Base-by-base conservation (phyloP, 352 stramenopile species). In the Phytophthora constricta region DNA sequence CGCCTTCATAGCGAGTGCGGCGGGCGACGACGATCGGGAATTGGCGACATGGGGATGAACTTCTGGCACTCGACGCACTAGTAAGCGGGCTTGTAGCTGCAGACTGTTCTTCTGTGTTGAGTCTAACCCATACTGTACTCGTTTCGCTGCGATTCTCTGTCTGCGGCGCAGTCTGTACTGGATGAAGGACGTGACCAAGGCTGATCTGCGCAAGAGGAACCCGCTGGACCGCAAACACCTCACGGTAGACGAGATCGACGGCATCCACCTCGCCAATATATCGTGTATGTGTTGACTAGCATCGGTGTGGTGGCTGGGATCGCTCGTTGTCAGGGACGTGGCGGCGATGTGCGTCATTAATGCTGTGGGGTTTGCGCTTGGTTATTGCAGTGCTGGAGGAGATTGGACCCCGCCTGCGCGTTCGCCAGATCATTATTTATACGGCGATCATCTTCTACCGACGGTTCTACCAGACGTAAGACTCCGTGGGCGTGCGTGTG, bases 51-150 rank as follows among this genome's bases (percentile, higher is more conserved):
- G 89, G 87, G 78, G 68, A 92, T 82, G 74, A 96, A 95, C 77
- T 96, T 96, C 69, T 96, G 89, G 89, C 89, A 96, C 63, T 96
- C 89, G 58, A 95, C 89, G 43, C 89, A 96, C 71, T 96, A 95
- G 89, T 96, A 81, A 59, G 85, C 68, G 57, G 34, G 1, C 22
- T 13, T 60, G 13, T 1, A 14, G 14, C 10, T 45, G 17, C 14
- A 43, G n/a, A 10, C 3, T n/a, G 14, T 14, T 19, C 20, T 1
- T 34, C 16, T 39, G 53, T 41, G 11, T n/a, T 16, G 31, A 28
- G 37, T 45, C 16, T 45, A 20, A 45, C 16, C 10, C 17, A 45
- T 14, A 20, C 5, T 14, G 2, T 45, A 14, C n/a, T 19, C n/a
- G 37, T 51, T 0, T 26, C 23, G 23, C 25, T 5, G 31, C 13